Percentiles rank a stretch among this genome's conserved stretches.
These are phyloP conservation scores for Cystofilobasidium macerans DNA, from an alignment of 768 basidiomycete species.

Conservation along the genomic window DNA sequence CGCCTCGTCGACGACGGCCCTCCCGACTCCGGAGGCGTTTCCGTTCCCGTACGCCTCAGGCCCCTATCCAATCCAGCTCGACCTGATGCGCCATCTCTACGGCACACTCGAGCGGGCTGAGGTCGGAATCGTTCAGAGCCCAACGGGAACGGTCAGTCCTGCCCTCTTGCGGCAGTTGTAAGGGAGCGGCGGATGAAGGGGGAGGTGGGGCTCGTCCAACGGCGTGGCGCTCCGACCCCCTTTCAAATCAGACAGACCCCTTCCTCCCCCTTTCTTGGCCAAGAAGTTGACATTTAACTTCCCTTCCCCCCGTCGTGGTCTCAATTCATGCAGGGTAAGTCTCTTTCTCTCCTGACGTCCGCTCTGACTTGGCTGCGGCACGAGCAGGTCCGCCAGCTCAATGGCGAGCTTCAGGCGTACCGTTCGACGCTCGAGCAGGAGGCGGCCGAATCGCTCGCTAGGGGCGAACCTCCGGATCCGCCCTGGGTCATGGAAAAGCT, in stretches of 20 bases:
- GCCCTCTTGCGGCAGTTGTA: neutral
- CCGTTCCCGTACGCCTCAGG: constrained; percentile 65
- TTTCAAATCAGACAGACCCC: too few relatives aligned
- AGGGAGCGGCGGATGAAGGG: neutral
- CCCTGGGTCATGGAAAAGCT: constrained; percentile 71
- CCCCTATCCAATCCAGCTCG: constrained; percentile 72
- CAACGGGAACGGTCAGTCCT: constrained; percentile 66
- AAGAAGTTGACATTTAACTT: too few relatives aligned
- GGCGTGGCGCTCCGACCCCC: too few relatives aligned
- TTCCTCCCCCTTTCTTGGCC: neutral
- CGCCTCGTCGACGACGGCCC: too few relatives aligned
- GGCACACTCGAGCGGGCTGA: constrained; percentile 57
- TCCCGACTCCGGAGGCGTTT: constrained; percentile 59
- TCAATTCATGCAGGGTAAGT: constrained; percentile 58
- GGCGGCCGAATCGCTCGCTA: neutral
- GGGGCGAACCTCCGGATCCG: constrained; percentile 41
- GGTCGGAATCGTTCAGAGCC: constrained; percentile 76
- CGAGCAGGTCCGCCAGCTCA: constrained; percentile 43
- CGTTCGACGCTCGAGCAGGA: neutral
- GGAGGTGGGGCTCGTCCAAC: too few relatives aligned
- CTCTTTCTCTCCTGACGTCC: constrained; percentile 64
- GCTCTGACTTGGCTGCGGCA: constrained; percentile 57
- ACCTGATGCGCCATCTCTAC: constrained; percentile 83
- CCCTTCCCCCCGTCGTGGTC: neutral
- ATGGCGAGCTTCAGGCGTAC: neutral